Evolutionary conservation across 2,329 filamentous ascomycete species (phyloP).

Genomic region (Podosphaera xanthii): DNA sequence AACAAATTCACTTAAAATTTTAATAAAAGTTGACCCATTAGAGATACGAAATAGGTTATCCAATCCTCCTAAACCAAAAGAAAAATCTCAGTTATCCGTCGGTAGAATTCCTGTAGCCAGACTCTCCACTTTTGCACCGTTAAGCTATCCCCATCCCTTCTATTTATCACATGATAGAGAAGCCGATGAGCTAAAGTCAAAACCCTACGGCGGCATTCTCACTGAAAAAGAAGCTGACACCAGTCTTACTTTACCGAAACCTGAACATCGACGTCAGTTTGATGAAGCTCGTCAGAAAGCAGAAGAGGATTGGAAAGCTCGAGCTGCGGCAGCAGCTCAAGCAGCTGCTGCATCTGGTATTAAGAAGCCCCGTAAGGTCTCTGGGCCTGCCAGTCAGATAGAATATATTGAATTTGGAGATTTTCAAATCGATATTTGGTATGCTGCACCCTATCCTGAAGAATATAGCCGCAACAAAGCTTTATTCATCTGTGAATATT

Average conservation of each 20-base stretch:
- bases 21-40: slow-evolving; percentile 31
- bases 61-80: slow-evolving; percentile 32
- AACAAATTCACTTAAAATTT: slow-evolving; percentile 25
- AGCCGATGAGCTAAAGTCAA: slow-evolving; percentile 68
- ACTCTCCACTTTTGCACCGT: slow-evolving; percentile 14
- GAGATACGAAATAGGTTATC: slow-evolving; percentile 38
- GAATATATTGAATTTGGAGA: slow-evolving; percentile 97
- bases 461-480: slow-evolving; percentile 94
- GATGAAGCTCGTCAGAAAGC: slow-evolving; percentile 77
- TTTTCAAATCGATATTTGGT: slow-evolving; percentile 97
- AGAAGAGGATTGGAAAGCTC: slow-evolving; percentile 73
- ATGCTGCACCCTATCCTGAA: slow-evolving; percentile 91
- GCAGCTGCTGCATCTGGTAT: slow-evolving; percentile 41
- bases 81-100: slow-evolving; percentile 18
- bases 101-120: slow-evolving; percentile 20
- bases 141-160: slow-evolving; percentile 50
- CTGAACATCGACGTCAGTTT: slow-evolving; percentile 64
- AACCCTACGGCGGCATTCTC: slow-evolving; percentile 86
- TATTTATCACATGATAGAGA: slow-evolving; percentile 81
- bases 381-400: slow-evolving; percentile 83
- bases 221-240: slow-evolving; percentile 81
- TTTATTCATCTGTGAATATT: slow-evolving; percentile 98
- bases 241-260: slow-evolving; percentile 59
- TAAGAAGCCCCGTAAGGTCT: slow-evolving; percentile 48
- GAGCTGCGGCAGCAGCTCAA: slow-evolving; percentile 37